Conservation (phyloP, 306 rosid species). For the Carpinus fangiana region DNA sequence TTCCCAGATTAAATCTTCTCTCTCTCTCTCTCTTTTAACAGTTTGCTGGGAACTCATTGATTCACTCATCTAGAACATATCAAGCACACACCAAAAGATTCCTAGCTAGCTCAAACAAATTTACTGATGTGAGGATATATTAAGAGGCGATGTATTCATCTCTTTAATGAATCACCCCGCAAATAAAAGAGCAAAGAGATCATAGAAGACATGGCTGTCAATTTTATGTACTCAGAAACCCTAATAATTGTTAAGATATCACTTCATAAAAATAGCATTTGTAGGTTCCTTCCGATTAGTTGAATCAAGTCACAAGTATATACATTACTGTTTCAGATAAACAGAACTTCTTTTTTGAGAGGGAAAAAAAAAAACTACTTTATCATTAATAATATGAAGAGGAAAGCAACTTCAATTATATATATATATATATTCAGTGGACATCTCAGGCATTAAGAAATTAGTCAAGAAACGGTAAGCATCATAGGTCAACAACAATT, state of each 20-base stretch:
- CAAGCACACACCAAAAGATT: background rate
- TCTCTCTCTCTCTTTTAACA: background rate
- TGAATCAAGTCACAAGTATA: background rate
- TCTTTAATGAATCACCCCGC: background rate
- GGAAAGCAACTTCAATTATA: background rate
- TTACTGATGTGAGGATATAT: background rate
- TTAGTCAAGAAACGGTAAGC: background rate
- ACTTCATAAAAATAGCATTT: background rate
- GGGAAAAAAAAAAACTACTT: background rate
- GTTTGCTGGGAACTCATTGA: constrained; percentile 1
- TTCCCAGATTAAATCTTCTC: no score
- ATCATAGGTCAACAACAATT: constrained; percentile 1
- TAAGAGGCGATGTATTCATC: background rate
- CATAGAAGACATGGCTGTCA: background rate
- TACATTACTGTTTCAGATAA: background rate
- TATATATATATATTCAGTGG: background rate
- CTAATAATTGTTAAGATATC: background rate
- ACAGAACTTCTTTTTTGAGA: background rate
- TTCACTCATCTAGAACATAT: background rate
- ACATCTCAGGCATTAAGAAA: constrained; percentile 3
- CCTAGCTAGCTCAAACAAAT: background rate
- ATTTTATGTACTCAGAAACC: background rate
- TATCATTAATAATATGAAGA: background rate
- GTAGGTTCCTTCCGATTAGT: background rate
- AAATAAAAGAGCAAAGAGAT: background rate